phyloP scores from a whole-genome alignment of 768 basidiomycete species.

The Candolleomyces eurysporus region DNA sequence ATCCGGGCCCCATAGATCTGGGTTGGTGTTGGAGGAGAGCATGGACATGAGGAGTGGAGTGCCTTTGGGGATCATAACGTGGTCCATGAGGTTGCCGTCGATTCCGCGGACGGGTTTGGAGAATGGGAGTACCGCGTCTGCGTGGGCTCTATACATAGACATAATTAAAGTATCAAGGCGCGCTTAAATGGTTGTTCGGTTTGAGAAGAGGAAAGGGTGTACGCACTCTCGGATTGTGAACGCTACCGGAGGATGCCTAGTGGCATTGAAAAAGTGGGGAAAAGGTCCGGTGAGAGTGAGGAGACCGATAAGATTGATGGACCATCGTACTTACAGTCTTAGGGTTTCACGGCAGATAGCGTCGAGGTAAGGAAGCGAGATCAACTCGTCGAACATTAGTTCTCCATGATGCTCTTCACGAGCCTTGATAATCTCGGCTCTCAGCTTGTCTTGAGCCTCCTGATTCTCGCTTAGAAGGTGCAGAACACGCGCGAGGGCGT shows the following conservation, averaged over 20 bases:
- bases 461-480: conserved; percentile 30
- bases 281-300: not conserved
- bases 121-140: conserved; percentile 27
- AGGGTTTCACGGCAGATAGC: conserved; percentile 34
- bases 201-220: too few species aligned
- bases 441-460: conserved; percentile 36
- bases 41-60: conserved; percentile 26
- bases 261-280: too few species aligned
- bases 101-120: conserved; percentile 25
- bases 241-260: conserved; percentile 8
- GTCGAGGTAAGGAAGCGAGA: conserved; percentile 30
- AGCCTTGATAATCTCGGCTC: conserved; percentile 32
- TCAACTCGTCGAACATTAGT: conserved; percentile 27
- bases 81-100: conserved; percentile 24
- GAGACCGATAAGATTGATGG: not conserved
- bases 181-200: too few species aligned
- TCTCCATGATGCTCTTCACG: conserved; percentile 23
- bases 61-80: conserved; percentile 22
- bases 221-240: conserved; percentile 14
- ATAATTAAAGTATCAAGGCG: too few species aligned
- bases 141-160: conserved; percentile 10
- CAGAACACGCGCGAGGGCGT: conserved; percentile 32
- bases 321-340: conserved; percentile 17
- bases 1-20: conserved; percentile 35
- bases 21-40: conserved; percentile 26